phyloP scores from a whole-genome alignment of 2,329 filamentous ascomycete species.

The Alternaria arbusti region DNA sequence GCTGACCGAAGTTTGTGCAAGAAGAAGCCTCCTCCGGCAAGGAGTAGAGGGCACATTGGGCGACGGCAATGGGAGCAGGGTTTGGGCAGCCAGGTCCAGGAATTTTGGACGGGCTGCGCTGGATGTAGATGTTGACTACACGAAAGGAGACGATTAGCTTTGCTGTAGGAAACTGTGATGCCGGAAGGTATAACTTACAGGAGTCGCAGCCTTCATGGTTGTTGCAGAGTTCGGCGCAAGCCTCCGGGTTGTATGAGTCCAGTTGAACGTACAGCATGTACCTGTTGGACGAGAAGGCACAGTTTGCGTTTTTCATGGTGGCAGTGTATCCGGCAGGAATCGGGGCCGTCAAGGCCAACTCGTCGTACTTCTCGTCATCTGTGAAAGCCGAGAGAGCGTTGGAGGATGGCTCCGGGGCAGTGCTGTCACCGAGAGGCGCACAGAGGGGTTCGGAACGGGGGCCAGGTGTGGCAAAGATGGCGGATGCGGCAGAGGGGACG shows the following conservation, averaged over 20 bases:
- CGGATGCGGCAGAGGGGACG: not conserved
- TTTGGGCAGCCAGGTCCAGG: conserved; percentile 23
- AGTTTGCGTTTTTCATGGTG: conserved; percentile 1
- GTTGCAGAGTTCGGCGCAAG: conserved; percentile 14
- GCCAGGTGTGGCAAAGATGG: not conserved
- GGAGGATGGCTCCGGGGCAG: not conserved
- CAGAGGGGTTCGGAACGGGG: not conserved
- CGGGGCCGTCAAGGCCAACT: not conserved
- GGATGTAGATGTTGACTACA: conserved; percentile 31
- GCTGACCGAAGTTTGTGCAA: conserved; percentile 18
- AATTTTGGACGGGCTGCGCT: conserved; percentile 14
- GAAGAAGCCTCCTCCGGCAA: not conserved
- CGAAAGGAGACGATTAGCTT: not conserved
- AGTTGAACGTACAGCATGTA: conserved; percentile 11
- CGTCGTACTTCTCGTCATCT: not conserved
- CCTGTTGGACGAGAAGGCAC: conserved; percentile 6
- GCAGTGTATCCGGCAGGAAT: conserved; percentile 7
- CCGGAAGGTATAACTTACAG: not conserved
- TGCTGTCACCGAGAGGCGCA: not conserved
- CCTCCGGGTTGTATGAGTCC: conserved; percentile 3
- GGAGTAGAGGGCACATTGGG: conserved; percentile 20
- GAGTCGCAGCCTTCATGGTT: conserved; percentile 3
- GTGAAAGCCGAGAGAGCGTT: conserved; percentile 1
- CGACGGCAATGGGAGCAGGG: conserved; percentile 13
- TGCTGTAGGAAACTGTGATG: no score